A percentile compares a stretch with the other conserved stretches of the same genome.
These are phyloP conservation scores for Botrytis galanthina DNA, from an alignment of 2,329 filamentous ascomycete species.

Conservation along the genomic window DNA sequence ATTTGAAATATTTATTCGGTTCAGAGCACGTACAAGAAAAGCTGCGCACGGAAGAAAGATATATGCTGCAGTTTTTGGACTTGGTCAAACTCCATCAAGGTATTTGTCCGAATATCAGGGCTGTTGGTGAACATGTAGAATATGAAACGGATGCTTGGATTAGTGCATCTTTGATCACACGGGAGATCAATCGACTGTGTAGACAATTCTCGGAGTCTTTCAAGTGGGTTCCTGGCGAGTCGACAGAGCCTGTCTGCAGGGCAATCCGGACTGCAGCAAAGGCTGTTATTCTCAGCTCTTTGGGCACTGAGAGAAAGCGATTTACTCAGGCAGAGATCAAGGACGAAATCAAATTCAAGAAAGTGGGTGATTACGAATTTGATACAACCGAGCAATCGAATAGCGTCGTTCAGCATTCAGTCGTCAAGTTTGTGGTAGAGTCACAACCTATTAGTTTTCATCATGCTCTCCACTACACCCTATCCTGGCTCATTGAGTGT, in stretches of 20 bases:
- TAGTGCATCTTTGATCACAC: slow-evolving; percentile 86
- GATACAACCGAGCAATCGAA: slow-evolving; percentile 46
- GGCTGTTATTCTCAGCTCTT: slow-evolving; percentile 81
- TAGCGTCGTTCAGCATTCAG: slow-evolving; percentile 49
- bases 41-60: slow-evolving; percentile 78
- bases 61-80: slow-evolving; percentile 91
- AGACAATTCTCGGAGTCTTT: slow-evolving; percentile 87
- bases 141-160: slow-evolving; percentile 99
- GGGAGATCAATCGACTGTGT: slow-evolving; percentile 91
- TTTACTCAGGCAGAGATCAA: slow-evolving; percentile 89
- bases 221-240: slow-evolving; percentile 62
- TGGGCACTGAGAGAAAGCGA: slow-evolving; percentile 81
- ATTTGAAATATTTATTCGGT: slow-evolving; percentile 85
- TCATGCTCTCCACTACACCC: slow-evolving; percentile 90
- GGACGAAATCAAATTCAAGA: slow-evolving; percentile 79
- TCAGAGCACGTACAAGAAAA: slow-evolving; percentile 85
- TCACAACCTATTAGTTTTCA: slow-evolving; percentile 94
- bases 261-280: slow-evolving; percentile 76
- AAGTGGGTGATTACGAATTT: slow-evolving; percentile 75
- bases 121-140: slow-evolving; percentile 92
- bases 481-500: slow-evolving; percentile 94
- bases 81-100: slow-evolving; percentile 95
- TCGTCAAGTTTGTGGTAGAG: slow-evolving; percentile 87
- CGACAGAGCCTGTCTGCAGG: slow-evolving; percentile 62
- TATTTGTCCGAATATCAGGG: slow-evolving; percentile 90